Base-by-base conservation (phyloP, 768 basidiomycete species). In the Hygrophorus russula region DNA sequence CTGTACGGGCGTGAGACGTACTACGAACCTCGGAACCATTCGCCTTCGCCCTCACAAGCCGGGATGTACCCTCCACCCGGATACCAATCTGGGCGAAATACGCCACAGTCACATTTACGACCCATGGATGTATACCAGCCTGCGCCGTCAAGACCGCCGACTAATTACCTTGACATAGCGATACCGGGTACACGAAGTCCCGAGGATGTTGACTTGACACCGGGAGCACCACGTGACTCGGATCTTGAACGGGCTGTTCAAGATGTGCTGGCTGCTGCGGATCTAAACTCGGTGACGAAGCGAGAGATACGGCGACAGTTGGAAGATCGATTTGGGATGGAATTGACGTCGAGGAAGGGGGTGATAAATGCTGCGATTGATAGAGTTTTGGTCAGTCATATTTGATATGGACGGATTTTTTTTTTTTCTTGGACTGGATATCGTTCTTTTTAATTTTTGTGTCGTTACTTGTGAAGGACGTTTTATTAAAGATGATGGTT, bases 221-320 rank as follows among this genome's bases (percentile, higher is more conserved):
- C 58, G 24, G 70, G 67, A 27, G 62, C 57, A 6, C 88, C 86
- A 0, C 71, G 70, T 0, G 82, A 89, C 51, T 61, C 61, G 4
- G 86, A 89, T 20, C 67, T 92, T n/a, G 84, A 89, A 35, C 68
- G 66, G 11, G 74, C 79, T 1, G 82, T 93, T 2, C 74, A 83
- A 49, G 72, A 78, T 13, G 70, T 96, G 32, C 66, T 97, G 42
- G 73, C 72, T 13, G 63, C 68, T 11, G 89, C 90, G 1, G 90
- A 98, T 62, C 69, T 99, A 40, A 89, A 91, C 56, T 78, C 78
- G 9, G 72, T 96, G 46, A 97, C 94, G 41, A 98, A 98, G 68
- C 80, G 93, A 52, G 86, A 82, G 52, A 82, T 99, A 40, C 75
- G 94, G 31, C 70, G 79, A 44, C 76, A 79, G 55, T 67, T 99